Conservation (phyloP, 176 grass and related monocot genomes). For the Puccinellia tenuiflora region DNA sequence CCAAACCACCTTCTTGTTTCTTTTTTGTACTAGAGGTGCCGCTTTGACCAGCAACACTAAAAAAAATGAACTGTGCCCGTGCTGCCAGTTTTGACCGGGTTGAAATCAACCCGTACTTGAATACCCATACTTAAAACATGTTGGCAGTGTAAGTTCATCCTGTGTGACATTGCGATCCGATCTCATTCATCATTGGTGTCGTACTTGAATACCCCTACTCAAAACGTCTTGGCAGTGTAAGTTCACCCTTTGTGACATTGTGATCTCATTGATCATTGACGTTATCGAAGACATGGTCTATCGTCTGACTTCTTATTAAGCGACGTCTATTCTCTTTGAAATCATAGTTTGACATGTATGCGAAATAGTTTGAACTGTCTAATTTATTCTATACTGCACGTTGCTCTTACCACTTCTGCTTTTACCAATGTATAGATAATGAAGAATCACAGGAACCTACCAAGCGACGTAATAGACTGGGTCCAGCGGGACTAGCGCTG, state of each 20-base stretch:
- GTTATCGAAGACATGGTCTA: background rate
- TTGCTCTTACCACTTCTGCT: constrained; percentile 20
- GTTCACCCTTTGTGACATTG: background rate
- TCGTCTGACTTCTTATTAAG: background rate
- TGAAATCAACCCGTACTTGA: background rate
- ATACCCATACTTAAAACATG: background rate
- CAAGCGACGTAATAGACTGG: constrained; percentile 70
- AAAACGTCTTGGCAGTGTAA: background rate
- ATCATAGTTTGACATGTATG: constrained; percentile 11
- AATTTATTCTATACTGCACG: constrained; percentile 9
- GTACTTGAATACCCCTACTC: background rate
- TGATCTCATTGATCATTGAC: background rate
- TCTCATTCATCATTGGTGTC: constrained; percentile 2
- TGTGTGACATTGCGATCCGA: background rate
- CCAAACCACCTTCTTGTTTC: too few species aligned
- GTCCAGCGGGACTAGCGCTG: constrained; percentile 85
- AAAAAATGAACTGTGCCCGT: background rate
- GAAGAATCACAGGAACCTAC: constrained; percentile 52
- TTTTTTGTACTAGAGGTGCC: too few species aligned
- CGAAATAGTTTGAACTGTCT: background rate
- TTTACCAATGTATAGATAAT: constrained; percentile 60
- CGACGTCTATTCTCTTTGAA: background rate
- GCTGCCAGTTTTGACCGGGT: background rate
- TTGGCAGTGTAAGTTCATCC: background rate
- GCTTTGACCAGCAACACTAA: background rate